Conservation (phyloP, 768 basidiomycete genomes). For the Imleria badia region DNA sequence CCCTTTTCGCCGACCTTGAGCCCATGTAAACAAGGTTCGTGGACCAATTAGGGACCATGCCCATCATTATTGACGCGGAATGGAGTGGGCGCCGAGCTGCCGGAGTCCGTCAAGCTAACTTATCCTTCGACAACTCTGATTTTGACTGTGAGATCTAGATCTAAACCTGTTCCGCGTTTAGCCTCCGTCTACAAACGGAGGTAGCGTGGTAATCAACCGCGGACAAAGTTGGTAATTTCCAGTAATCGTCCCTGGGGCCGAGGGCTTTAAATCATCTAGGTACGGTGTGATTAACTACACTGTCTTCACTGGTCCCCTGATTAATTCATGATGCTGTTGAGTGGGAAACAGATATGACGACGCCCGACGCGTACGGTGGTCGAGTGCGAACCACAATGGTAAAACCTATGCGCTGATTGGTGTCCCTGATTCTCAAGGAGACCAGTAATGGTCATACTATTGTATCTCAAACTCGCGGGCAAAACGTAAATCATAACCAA, state of each 20-base stretch:
- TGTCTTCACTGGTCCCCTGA: not conserved
- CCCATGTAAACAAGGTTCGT: conserved; percentile 11
- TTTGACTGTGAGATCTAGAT: conserved; percentile 25
- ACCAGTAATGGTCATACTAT: not conserved
- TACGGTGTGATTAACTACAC: conserved; percentile 14
- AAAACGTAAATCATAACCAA: conserved; percentile 23
- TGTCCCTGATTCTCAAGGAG: conserved; percentile 1
- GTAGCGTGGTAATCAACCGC: conserved; percentile 26
- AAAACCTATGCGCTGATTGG: not conserved
- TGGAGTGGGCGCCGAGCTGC: not conserved
- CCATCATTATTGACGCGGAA: conserved; percentile 2
- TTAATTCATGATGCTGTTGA: not conserved
- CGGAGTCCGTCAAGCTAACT: conserved; percentile 7
- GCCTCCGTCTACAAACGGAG: conserved; percentile 18
- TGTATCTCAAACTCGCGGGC: not conserved
- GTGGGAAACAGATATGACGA: conserved; percentile 11
- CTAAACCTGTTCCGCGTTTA: not conserved
- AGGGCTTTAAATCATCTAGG: conserved; percentile 15
- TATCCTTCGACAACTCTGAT: conserved; percentile 24
- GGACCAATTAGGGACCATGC: conserved; percentile 12
- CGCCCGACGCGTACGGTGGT: not conserved
- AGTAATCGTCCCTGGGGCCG: conserved; percentile 26
- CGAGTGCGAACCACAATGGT: not conserved
- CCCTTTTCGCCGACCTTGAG: conserved; percentile 3
- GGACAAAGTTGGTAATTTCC: conserved; percentile 11